A percentile compares a stretch with the other conserved stretches of the same genome.
Conservation (phyloP, 139 green algal genomes). For the Chlorella sorokiniana region DNA sequence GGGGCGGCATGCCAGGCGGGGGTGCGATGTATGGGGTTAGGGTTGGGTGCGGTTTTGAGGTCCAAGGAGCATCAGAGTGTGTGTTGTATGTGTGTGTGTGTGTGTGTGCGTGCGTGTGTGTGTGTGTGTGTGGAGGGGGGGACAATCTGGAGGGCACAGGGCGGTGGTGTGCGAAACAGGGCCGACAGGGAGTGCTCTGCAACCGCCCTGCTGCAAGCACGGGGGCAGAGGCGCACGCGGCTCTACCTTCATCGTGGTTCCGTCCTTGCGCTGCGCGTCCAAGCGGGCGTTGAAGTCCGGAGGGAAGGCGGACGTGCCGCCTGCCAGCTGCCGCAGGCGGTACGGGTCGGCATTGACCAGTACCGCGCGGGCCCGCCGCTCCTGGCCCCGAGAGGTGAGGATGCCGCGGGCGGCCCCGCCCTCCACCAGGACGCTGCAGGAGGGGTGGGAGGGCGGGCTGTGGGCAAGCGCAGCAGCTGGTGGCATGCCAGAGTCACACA, state of each 20-base stretch:
- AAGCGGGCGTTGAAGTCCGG: slow-evolving; percentile 47
- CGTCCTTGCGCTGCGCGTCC: slow-evolving; percentile 51
- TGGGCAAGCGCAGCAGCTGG: neutral
- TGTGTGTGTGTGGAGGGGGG: too few species aligned
- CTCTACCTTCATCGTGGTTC: slow-evolving; percentile 62
- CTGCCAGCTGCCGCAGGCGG: slow-evolving; percentile 35
- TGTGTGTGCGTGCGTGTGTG: too few species aligned
- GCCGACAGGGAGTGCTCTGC: neutral
- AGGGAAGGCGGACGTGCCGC: slow-evolving; percentile 23
- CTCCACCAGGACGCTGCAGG: slow-evolving; percentile 37
- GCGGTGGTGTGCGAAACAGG: too few species aligned
- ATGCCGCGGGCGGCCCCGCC: slow-evolving; percentile 12
- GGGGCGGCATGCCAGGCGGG: neutral
- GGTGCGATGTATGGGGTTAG: neutral
- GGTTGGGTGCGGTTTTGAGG: too few species aligned
- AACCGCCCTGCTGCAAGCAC: too few species aligned
- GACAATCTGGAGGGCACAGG: too few species aligned
- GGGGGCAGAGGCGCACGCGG: neutral
- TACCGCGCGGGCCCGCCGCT: slow-evolving; percentile 41
- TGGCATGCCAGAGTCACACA: neutral
- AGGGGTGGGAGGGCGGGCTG: neutral
- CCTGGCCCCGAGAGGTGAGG: neutral
- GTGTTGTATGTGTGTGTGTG: neutral
- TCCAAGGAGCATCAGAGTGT: neutral
- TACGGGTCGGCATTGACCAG: slow-evolving; percentile 62